Evolutionary conservation across 1,284 basidiomycete species (phyloP), one percentile per base, ranked within the genome.

Genomic region (Ustanciosporium gigantosporum): DNA sequence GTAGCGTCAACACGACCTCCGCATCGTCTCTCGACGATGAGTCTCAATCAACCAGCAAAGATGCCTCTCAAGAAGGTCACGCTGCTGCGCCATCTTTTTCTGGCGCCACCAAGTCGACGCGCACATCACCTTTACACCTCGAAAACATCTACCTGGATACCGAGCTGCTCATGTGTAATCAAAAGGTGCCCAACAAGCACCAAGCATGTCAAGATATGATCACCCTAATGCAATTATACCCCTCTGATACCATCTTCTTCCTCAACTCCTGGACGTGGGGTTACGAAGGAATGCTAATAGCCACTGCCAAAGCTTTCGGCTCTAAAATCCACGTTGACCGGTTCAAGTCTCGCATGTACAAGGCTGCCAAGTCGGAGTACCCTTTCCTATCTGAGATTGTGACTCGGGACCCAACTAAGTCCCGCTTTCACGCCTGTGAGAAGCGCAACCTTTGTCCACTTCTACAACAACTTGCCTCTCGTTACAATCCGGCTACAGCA

Each of bases 201-300:
- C 52, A 53, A 36, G 69, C 71, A 3, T 84, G 86, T 0, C 67
- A 80, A 22, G 88, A 86, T 4, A 79, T 93, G 3, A 77, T 91
- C 17, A 78, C 69, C 85, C 8, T 89, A 86, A 59, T 72, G 46
- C 44, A 51, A 21, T 40, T 53, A 16, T 71, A 53, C 32, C 88
- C 90, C 0, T 52, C 80, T 0, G 80, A 82, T 5, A 87, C 86
- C 0, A 81, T 84, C 38, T 94, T 96, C 79, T 96, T 90, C 79
- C 82, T 96, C 57, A 91, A 96, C 66, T 78, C 84, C 0, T 96
- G 93, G 92, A 95, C 91, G 0, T 91, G 88, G 86, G 92, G 93
- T 21, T 82, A 79, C 53, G 67, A 66, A 31, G 59, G 60, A 31
- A 53, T 70, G 47, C 46, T 70, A 25, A 38, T 56, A 25, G 45